These are phyloP conservation scores for Aspergillus eucalypticola DNA, from an alignment of 2,329 filamentous ascomycete species.

Conservation along the genomic window DNA sequence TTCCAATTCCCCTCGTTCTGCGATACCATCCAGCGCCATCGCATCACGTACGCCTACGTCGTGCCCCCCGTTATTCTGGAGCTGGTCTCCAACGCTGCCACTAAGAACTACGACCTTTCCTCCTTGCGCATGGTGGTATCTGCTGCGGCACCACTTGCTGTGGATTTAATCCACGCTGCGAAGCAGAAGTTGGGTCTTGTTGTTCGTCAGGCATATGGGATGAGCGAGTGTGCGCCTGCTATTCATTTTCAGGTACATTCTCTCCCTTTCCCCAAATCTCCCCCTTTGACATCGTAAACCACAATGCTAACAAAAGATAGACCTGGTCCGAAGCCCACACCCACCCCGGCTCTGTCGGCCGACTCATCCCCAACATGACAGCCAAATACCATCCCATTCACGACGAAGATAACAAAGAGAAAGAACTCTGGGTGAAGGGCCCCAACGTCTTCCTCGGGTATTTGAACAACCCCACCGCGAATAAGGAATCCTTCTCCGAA, in stretches of 20 bases:
- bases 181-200: constrained; percentile 7
- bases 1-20: constrained; percentile 18
- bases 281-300: too few relatives aligned
- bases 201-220: constrained; percentile 18
- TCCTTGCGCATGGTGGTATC: constrained; percentile 18
- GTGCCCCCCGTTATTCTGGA: constrained; percentile 18
- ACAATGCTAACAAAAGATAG: not conserved
- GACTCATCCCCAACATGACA: constrained; percentile 21
- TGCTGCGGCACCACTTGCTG: constrained; percentile 13
- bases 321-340: constrained; percentile 14
- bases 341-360: constrained; percentile 15
- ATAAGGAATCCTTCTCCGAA: constrained; percentile 64
- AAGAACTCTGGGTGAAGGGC: constrained; percentile 67
- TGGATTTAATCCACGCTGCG: constrained; percentile 16
- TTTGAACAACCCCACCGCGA: constrained; percentile 68
- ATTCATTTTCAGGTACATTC: constrained; percentile 16
- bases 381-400: constrained; percentile 12
- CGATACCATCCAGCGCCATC: constrained; percentile 12
- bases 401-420: constrained; percentile 35
- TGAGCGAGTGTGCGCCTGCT: constrained; percentile 19
- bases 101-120: constrained; percentile 12
- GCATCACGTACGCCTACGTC: constrained; percentile 18
- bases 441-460: constrained; percentile 78
- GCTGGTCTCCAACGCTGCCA: constrained; percentile 12
- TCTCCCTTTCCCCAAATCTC: not conserved